These are phyloP conservation scores for Plantago major DNA, from an alignment of 257 asterid genomes.

Conservation along the genomic window DNA sequence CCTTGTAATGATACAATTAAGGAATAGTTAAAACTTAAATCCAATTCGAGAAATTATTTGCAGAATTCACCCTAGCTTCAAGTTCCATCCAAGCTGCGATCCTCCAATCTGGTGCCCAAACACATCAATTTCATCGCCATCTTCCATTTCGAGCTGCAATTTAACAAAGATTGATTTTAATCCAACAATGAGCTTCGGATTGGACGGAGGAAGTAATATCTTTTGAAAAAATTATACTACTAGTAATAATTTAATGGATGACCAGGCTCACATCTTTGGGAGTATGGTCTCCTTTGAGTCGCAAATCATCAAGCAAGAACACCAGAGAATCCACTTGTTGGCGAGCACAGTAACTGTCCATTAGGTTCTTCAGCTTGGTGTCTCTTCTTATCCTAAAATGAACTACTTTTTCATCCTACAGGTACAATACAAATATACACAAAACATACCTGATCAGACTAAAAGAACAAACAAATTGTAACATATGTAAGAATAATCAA, in stretches of 20 bases:
- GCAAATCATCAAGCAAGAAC: neutral
- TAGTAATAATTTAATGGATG: neutral
- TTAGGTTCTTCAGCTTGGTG: neutral
- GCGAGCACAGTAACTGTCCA: neutral
- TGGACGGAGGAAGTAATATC: too few species aligned
- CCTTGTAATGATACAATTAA: too few species aligned
- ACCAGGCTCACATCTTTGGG: neutral
- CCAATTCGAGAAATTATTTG: too few species aligned
- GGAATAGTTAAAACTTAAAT: too few species aligned
- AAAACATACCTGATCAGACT: too few species aligned
- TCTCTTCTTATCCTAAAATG: neutral
- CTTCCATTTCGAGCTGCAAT: neutral
- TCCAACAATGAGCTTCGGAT: too few species aligned
- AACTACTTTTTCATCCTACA: neutral
- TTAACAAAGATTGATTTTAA: neutral
- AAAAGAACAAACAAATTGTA: too few species aligned
- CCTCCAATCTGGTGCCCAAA: conserved; percentile 3
- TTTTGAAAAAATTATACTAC: too few species aligned
- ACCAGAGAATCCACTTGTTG: neutral
- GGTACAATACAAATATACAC: too few species aligned
- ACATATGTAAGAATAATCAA: too few species aligned
- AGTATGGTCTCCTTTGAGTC: neutral
- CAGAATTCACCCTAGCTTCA: too few species aligned
- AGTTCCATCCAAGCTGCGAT: neutral
- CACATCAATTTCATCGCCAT: neutral